Evolutionary conservation across 176 grass and related monocot species (phyloP).

Genomic region (Eremochloa ophiuroides): DNA sequence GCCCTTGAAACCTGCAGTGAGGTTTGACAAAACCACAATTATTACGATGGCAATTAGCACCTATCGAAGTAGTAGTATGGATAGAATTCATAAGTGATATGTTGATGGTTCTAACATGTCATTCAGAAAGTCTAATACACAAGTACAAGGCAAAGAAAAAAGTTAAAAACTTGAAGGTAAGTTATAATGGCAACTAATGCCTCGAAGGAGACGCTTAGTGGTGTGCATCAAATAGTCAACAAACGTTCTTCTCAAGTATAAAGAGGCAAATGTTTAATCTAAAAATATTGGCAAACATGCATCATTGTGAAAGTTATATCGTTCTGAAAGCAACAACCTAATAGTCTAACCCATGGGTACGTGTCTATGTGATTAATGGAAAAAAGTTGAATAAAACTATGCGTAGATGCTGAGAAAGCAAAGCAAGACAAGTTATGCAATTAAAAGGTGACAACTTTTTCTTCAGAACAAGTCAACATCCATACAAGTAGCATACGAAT

Average conservation of each 20-base stretch:
- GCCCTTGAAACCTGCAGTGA: conserved; percentile 69
- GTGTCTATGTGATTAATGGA: too few species aligned
- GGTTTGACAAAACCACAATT: background rate
- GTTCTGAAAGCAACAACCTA: background rate
- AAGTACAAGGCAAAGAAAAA: background rate
- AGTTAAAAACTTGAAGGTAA: conserved; percentile 14
- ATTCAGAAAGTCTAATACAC: background rate
- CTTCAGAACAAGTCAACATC: background rate
- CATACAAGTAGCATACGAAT: background rate
- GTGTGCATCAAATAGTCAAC: background rate
- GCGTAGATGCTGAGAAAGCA: background rate
- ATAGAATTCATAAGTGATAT: background rate
- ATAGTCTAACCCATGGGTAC: background rate
- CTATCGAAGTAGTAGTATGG: background rate
- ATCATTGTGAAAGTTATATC: background rate
- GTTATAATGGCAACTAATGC: background rate
- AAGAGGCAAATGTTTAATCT: background rate
- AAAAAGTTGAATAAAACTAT: too few species aligned
- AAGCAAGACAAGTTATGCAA: background rate
- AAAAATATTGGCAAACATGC: background rate
- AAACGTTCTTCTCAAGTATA: background rate
- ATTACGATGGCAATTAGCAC: background rate
- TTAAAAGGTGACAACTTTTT: background rate
- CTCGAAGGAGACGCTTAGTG: background rate
- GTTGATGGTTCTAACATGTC: background rate